phyloP scores from a whole-genome alignment of 78 protist species.

The Planoprotostelium fungivorum region DNA sequence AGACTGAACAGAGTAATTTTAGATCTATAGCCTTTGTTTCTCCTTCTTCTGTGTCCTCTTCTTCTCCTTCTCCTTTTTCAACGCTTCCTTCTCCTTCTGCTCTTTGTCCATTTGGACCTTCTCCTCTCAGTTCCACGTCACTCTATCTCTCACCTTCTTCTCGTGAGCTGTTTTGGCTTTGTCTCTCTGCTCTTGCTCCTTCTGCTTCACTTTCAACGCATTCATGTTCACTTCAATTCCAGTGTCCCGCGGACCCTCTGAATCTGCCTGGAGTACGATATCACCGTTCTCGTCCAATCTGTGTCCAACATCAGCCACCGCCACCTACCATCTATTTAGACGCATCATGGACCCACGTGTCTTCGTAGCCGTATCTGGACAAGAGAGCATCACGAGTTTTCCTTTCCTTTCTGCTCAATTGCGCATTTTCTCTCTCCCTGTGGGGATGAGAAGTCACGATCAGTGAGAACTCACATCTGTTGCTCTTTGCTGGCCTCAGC shows the following conservation, averaged over 20 bases:
- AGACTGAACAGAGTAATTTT: no score
- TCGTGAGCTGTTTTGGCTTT: neutral
- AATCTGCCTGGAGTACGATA: neutral
- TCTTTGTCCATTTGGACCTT: neutral
- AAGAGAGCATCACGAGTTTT: neutral
- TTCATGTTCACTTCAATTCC: neutral
- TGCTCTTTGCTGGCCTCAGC: neutral
- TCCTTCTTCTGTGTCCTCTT: neutral
- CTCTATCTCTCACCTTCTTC: neutral
- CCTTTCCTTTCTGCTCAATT: neutral
- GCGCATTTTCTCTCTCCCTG: neutral
- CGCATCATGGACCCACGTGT: neutral
- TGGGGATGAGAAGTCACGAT: no score
- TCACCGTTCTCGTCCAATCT: neutral
- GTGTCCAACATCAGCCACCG: neutral
- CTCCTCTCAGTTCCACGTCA: neutral
- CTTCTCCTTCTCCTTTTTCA: neutral
- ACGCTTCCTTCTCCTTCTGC: neutral
- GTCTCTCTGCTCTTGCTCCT: neutral
- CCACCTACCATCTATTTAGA: no score
- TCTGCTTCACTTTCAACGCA: neutral
- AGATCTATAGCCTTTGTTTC: neutral
- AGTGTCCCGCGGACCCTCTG: neutral
- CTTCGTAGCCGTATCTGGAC: neutral
- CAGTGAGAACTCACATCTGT: neutral